Percentiles rank a stretch among this genome's conserved stretches.
These are phyloP conservation scores for Ophiostoma himal-ulmi DNA, from an alignment of 2,329 filamentous ascomycete species.

Conservation along the genomic window DNA sequence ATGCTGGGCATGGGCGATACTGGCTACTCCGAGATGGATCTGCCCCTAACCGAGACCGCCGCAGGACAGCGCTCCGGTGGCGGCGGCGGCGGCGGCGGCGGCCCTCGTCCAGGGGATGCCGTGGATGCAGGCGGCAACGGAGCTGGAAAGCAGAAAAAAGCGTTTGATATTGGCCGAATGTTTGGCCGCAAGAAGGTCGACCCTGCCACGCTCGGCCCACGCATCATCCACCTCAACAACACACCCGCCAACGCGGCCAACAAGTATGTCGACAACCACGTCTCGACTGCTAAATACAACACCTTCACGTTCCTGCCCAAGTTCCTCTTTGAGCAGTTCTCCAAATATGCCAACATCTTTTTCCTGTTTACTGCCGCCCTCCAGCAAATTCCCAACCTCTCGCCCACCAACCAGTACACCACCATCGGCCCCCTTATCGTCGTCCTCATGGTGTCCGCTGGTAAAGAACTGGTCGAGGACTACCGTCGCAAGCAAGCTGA, in stretches of 20 bases:
- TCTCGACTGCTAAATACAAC: constrained; percentile 98
- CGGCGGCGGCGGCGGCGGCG: constrained; percentile 26
- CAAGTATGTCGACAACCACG: constrained; percentile 93
- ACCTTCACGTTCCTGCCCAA: constrained; percentile 87
- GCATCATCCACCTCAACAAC: constrained; percentile 94
- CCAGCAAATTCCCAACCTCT: constrained; percentile 92
- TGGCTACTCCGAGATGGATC: constrained; percentile 95
- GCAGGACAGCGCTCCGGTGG: constrained; percentile 28
- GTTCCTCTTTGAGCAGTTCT: constrained; percentile 97
- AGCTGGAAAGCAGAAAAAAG: constrained; percentile 54
- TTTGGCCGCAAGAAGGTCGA: constrained; percentile 80
- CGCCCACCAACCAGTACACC: constrained; percentile 90
- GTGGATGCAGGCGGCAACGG: constrained; percentile 46
- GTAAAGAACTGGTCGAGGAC: constrained; percentile 91
- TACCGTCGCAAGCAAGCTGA: constrained; percentile 85
- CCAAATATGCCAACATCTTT: constrained; percentile 98
- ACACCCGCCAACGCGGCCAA: constrained; percentile 81
- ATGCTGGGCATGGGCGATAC: constrained; percentile 75
- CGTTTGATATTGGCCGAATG: constrained; percentile 61
- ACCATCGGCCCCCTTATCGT: constrained; percentile 91
- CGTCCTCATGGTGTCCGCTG: constrained; percentile 88
- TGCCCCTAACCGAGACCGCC: constrained; percentile 77
- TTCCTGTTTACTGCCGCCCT: constrained; percentile 95
- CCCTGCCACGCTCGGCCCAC: constrained; percentile 82
- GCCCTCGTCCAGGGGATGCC: constrained; percentile 31